phyloP scores from a whole-genome alignment of 2,329 filamentous ascomycete species.

The Ophiocordyceps camponoti-leonardi region DNA sequence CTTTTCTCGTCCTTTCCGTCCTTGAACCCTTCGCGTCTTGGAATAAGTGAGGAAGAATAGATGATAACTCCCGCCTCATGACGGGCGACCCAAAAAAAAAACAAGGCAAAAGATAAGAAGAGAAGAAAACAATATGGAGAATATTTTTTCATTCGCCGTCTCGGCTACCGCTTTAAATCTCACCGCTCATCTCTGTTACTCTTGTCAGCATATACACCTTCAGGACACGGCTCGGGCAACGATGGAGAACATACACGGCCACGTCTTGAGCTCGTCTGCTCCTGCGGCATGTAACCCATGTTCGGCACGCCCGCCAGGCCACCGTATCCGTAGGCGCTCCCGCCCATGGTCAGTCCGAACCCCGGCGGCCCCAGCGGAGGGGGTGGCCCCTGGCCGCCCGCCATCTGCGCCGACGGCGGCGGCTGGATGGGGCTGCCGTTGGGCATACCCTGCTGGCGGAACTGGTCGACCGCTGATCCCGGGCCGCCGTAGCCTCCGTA shows the following conservation, averaged over 20 bases:
- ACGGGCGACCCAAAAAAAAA: neutral
- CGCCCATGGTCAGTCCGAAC: constrained; percentile 29
- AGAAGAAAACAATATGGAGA: neutral
- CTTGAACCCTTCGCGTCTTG: no score
- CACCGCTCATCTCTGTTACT: constrained; percentile 10
- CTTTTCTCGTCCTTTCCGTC: no score
- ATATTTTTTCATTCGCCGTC: neutral
- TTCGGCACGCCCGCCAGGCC: constrained; percentile 29
- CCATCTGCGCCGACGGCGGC: constrained; percentile 20
- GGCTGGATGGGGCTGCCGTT: constrained; percentile 35
- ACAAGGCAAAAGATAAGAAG: neutral
- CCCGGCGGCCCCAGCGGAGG: constrained; percentile 31
- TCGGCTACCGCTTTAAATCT: no score
- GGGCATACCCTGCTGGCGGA: constrained; percentile 30
- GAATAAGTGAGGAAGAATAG: no score
- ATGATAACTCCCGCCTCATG: no score
- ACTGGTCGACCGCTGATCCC: constrained; percentile 35
- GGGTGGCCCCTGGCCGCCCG: constrained; percentile 13
- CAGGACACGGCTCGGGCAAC: no score
- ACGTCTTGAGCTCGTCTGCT: constrained; percentile 20
- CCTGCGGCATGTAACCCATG: constrained; percentile 29
- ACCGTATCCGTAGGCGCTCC: constrained; percentile 21
- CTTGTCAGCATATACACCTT: constrained; percentile 10
- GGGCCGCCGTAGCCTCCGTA: constrained; percentile 34
- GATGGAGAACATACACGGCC: constrained; percentile 34